Percentiles rank a stretch among this genome's conserved stretches.
Evolutionary conservation across 164 flowering plant species (phyloP).

Genomic region (Magnolia officinalis): DNA sequence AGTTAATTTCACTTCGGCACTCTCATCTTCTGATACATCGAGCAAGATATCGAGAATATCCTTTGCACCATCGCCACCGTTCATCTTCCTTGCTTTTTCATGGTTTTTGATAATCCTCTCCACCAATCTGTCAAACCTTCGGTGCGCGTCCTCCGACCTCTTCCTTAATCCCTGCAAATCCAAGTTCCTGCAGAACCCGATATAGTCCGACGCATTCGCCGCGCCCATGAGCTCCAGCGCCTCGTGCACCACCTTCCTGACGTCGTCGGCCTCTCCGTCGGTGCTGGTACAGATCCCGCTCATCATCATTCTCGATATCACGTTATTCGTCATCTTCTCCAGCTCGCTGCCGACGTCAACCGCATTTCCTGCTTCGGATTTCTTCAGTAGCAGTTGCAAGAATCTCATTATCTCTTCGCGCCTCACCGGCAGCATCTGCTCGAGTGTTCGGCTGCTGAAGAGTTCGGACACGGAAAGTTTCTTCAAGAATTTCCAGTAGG

Average conservation of each 20-base stretch:
- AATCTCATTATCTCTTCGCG: slow-evolving; percentile 25
- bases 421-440: slow-evolving; percentile 22
- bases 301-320: slow-evolving; percentile 45
- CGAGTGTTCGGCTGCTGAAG: slow-evolving; percentile 30
- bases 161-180: slow-evolving; percentile 44
- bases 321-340: slow-evolving; percentile 33
- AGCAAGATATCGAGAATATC: slow-evolving; percentile 55
- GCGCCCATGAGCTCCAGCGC: slow-evolving; percentile 31
- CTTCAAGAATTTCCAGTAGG: slow-evolving; percentile 57
- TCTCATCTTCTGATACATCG: slow-evolving; percentile 31
- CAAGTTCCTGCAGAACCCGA: slow-evolving; percentile 36
- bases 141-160: slow-evolving; percentile 25
- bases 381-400: slow-evolving; percentile 16
- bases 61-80: not conserved
- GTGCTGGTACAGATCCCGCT: slow-evolving; percentile 27
- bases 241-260: slow-evolving; percentile 30
- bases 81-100: slow-evolving; percentile 22
- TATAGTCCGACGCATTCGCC: slow-evolving; percentile 44
- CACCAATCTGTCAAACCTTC: slow-evolving; percentile 35
- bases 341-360: slow-evolving; percentile 37
- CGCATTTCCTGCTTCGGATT: slow-evolving; percentile 21
- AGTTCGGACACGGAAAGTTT: slow-evolving; percentile 45
- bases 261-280: slow-evolving; percentile 30
- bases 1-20: slow-evolving; percentile 36
- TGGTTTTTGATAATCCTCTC: slow-evolving; percentile 41